Base-by-base conservation (phyloP, 2,329 filamentous ascomycete genomes). In the Talaromyces sp. region DNA sequence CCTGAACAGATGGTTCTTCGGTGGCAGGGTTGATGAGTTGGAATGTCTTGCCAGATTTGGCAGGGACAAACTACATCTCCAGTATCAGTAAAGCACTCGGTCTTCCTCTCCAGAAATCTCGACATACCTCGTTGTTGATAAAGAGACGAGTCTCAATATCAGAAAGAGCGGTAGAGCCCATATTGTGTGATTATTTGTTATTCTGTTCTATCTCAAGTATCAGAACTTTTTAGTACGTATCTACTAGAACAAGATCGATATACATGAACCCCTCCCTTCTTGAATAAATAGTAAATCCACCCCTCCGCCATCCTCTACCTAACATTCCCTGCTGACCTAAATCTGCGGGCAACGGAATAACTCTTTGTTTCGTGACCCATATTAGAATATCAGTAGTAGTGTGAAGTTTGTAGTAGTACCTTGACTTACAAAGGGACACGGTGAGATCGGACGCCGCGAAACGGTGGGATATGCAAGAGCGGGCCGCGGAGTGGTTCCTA, bases 1-100 rank as follows among this genome's bases (percentile, higher is more conserved):
- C 81, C 3, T 81, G 76, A 79, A 91, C 49, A 15, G 45, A 45
- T n/a, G 60, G 19, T 8, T 54, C 29, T 1, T 51, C 60, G 6
- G 45, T 63, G 17, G 45, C 45, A 19, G 60, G 60, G 22, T 63
- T 63, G 13, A 53, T n/a, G 19, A 43, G 17, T 17, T 36, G n/a
- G 6, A 53, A 53, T 5, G 43, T 27, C 15, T 36, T 53, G 25
- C 60, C 60, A 53, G 45, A 49, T 25, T n/a, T 31, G 10, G 29
- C 53, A 22, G 53, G 53, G 17, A 58, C 53, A 31, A 58, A 58
- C 34, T 58, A 29, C 13, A 51, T 51, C 15, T 8, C 6, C 1
- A 17, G 25, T 51, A 27, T 51, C 15, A n/a, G 25, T 11, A 51
- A 51, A 10, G 6, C 22, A 29, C 15, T 8, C 15, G 5, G 25